Evolutionary conservation across 345 rosid genomes (phyloP).

Genomic region (Laguncularia racemosa): DNA sequence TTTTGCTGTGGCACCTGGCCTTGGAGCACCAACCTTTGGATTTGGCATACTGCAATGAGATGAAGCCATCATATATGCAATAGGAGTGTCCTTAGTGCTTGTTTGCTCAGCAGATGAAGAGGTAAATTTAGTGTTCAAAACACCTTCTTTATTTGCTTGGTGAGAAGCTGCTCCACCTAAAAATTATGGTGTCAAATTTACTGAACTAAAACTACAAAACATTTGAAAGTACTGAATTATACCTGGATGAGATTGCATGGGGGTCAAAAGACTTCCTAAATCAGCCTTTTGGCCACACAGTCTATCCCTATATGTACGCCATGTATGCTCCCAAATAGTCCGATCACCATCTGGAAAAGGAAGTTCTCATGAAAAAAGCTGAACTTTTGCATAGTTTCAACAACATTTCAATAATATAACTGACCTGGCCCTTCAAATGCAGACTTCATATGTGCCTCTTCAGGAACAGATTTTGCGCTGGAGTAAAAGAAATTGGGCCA

Average conservation of each 20-base stretch:
- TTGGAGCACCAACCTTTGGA: conserved; percentile 49
- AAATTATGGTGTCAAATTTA: conserved; percentile 10
- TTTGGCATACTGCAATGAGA: conserved; percentile 73
- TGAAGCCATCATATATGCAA: conserved; percentile 56
- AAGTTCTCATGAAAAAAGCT: conserved; percentile 12
- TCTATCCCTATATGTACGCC: conserved; percentile 65
- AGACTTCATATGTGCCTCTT: conserved; percentile 93
- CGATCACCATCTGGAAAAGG: conserved; percentile 63
- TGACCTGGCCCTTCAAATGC: conserved; percentile 96
- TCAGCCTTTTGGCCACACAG: conserved; percentile 42
- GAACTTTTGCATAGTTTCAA: conserved; percentile 2
- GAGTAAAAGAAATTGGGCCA: conserved; percentile 15
- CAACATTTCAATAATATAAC: conserved; percentile 12
- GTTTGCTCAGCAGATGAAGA: conserved; percentile 46
- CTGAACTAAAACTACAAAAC: conserved; percentile 1
- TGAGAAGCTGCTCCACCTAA: conserved; percentile 39
- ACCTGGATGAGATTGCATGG: conserved; percentile 69
- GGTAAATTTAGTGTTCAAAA: conserved; percentile 34
- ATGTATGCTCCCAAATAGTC: conserved; percentile 75
- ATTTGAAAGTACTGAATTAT: neutral
- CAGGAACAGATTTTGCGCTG: conserved; percentile 91
- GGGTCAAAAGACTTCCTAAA: conserved; percentile 50
- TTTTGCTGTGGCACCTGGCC: conserved; percentile 51
- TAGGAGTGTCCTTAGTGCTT: conserved; percentile 47
- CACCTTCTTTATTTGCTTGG: conserved; percentile 40